These are phyloP conservation scores for Talaromyces albobiverticillius DNA, from an alignment of 2,329 filamentous ascomycete genomes.

Conservation along the genomic window DNA sequence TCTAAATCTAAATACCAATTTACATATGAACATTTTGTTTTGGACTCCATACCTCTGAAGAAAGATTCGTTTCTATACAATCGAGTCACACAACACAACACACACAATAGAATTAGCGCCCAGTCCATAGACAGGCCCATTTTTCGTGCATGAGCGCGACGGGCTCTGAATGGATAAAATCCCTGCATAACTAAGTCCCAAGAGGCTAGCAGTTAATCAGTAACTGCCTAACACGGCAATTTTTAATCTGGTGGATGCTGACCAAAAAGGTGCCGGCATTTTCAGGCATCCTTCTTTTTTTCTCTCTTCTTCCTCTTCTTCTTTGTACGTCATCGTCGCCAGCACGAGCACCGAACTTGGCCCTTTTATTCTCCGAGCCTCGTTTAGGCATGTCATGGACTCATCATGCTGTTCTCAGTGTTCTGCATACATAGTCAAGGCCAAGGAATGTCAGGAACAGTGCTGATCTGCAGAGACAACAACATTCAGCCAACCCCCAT, in stretches of 20 bases:
- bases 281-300: slow-evolving; percentile 11
- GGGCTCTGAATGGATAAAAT: too few relatives aligned
- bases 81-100: too few relatives aligned
- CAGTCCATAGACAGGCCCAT: too few relatives aligned
- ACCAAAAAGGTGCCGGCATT: background rate
- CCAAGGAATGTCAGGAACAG: slow-evolving; percentile 2
- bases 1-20: too few relatives aligned
- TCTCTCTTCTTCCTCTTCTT: background rate
- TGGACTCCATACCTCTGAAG: too few relatives aligned
- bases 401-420: background rate
- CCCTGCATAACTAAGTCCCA: too few relatives aligned
- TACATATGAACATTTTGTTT: too few relatives aligned
- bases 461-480: background rate
- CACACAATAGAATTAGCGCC: too few relatives aligned
- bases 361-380: background rate
- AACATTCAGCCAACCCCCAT: background rate
- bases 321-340: background rate
- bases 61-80: too few relatives aligned
- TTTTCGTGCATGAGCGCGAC: too few relatives aligned
- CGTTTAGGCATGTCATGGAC: background rate
- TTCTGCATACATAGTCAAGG: background rate
- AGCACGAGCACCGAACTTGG: background rate
- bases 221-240: background rate
- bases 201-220: background rate
- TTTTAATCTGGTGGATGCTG: background rate